phyloP scores from a whole-genome alignment of 2,329 filamentous ascomycete genomes.

The Chaetomiaceae sp. region DNA sequence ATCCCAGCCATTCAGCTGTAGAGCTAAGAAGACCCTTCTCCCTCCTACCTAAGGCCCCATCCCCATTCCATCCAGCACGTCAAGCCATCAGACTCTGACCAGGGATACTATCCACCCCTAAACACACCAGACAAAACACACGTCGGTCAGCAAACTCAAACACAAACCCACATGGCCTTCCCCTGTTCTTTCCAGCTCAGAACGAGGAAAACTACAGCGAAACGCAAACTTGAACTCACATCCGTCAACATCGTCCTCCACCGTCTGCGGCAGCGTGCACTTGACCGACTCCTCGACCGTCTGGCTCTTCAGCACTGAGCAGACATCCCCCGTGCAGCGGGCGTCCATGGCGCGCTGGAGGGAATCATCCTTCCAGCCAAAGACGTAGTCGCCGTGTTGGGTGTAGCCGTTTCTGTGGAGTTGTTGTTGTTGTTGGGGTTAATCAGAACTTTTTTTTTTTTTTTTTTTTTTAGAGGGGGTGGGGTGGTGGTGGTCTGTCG shows the following conservation, averaged over 20 bases:
- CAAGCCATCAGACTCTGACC: background rate
- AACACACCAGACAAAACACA: too few relatives aligned
- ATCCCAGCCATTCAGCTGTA: too few relatives aligned
- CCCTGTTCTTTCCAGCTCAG: background rate
- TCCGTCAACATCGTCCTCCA: slow-evolving; percentile 16
- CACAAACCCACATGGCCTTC: too few relatives aligned
- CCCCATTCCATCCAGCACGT: too few relatives aligned
- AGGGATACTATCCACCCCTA: slow-evolving; percentile 4
- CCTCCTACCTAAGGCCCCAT: too few relatives aligned
- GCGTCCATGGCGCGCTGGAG: slow-evolving; percentile 17
- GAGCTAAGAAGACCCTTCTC: too few relatives aligned
- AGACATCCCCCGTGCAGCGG: slow-evolving; percentile 13
- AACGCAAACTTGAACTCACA: slow-evolving; percentile 19
- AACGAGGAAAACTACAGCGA: background rate
- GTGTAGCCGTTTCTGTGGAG: slow-evolving; percentile 22
- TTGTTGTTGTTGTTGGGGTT: slow-evolving; percentile 4
- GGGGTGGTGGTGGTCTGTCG: too few relatives aligned
- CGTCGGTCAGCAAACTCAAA: too few relatives aligned
- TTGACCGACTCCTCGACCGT: slow-evolving; percentile 18
- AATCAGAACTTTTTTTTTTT: background rate
- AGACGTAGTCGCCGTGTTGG: slow-evolving; percentile 19
- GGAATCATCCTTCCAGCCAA: slow-evolving; percentile 11
- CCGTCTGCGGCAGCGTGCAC: slow-evolving; percentile 10
- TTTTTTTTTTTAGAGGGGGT: too few relatives aligned
- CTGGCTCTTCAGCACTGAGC: slow-evolving; percentile 11